Evolutionary conservation across 2,329 filamentous ascomycete genomes (phyloP), one percentile per base, ranked within the genome.

Genomic region (Penicillium italicum): DNA sequence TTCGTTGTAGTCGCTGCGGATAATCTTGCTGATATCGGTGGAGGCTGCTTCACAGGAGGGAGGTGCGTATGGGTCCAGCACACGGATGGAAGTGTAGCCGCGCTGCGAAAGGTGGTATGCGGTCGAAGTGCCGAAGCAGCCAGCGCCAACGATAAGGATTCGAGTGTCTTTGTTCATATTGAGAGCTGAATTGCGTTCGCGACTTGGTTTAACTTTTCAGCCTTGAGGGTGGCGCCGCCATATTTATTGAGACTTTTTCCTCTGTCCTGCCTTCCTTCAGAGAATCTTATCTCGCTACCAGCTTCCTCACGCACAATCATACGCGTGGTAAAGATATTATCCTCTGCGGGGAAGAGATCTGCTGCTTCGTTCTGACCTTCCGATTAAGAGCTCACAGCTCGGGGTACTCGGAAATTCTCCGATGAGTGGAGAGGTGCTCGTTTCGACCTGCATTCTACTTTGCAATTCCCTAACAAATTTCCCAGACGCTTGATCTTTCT

Each of bases 21-120:
- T 63, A 36, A 66, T 50, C 26, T 65, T 65, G 55, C 45, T 63
- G 31, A 65, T 53, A 49, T 66, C 64, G 33, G 51, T 61, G 2
- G 57, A 45, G 14, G 64, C 64, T 4, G 61, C 64, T n/a, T 66
- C 55, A 26, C 45, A 40, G 1, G 60, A 62, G 16, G 62, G 63
- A 4, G 46, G 38, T 3, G 57, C n/a, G 18, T 46, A 55, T 38
- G 44, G 54, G 33, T 61, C 57, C 1, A 57, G 42, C 3, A 61
- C 57, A 10, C 26, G 30, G 8, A 59, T 42, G 14, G 40, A 49
- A 12, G 46, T 54, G n/a, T 50, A 56, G 6, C 56, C 55, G 10
- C 56, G 56, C 10, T 42, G 53, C 9, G 56, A 34, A 24, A 61
- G 56, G 31, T 61, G 53, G 30, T 56, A 57, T 26, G 50, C 56